Base-by-base conservation (phyloP, 1,284 basidiomycete genomes). In the Cystobasidiaceae sp. region DNA sequence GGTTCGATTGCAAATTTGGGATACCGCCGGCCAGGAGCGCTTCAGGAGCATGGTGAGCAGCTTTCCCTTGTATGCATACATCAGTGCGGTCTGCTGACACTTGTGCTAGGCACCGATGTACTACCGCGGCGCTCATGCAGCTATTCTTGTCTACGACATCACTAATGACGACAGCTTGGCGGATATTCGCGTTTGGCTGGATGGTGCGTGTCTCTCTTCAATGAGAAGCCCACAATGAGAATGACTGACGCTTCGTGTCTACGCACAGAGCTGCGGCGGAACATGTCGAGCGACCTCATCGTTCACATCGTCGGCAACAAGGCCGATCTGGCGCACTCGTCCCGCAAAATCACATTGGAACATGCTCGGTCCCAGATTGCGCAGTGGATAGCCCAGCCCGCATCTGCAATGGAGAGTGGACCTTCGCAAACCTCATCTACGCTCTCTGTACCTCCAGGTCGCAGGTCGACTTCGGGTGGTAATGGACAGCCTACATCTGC, bases 1-100 rank as follows among this genome's bases (percentile, higher is more conserved):
- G 75, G 91, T 97, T 19, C 86, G 91, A 57, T 74, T 83, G 34
- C 82, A 84, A 72, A 78, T 83, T 15, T 97, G 93, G 93, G 93
- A 97, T 76, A 96, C 93, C 58, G 93, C 93, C 44, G 93, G 93
- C n/a, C 93, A 97, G 81, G 93, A 97, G 81, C 81, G 92, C 54
- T 97, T 96, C 78, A 83, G 93, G 69, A 90, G 88, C 74, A 93
- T 97, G 89, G 89, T 89, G 68, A 67, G 85, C 78, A 30, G 64
- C 69, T 71, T 30, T 27, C 43, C 46, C 13, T 13, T 11, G 11
- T 51, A 7, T 28, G 11, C 8, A 25, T 21, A 44, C 28, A 15
- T 33, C 28, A 9, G 4, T 54, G n/a, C 55, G 30, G 28, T 41
- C 5, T 3, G 13, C 23, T 45, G 25, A 11, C 8, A 51, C n/a